Evolutionary conservation across 352 stramenopile species (phyloP), one percentile per base, ranked within the genome.

Genomic region (Phytopythium montanum): DNA sequence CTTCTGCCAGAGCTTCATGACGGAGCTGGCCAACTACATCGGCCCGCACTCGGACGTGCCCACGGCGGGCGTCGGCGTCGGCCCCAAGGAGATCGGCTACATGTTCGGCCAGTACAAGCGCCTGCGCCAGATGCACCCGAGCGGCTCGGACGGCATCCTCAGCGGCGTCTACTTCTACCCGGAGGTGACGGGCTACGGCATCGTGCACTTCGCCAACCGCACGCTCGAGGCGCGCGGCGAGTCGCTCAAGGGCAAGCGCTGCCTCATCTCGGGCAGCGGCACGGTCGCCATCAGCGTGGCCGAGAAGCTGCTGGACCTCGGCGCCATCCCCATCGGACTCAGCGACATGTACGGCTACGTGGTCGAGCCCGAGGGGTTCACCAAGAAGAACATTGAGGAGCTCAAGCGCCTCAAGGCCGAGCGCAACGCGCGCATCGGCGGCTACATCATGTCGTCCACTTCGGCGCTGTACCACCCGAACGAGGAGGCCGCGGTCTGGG

Each of bases 1-100:
- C 50, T 99, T 99, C 73, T 99, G 96, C 66, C 96, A 99, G 78
- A 96, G 81, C 44, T 99, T 98, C 77, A 98, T 99, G 94, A 99
- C 94, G 2, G 97, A 99, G 70, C 75, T 99, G 52, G 86, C 90
- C 61, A 99, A 99, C 69, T 99, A 99, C 81, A 97, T 99, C 68
- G 97, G 96, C 9, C 94, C 95, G 13, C 92, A 98, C 75, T 85
- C 95, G 58, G 96, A 99, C 71, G 87, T 97, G 60, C 97, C 97
- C 16, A 97, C 88, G 13, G 97, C 97, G 63, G 97, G 96, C 25
- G 95, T 98, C 45, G 96, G 95, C 48, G 94, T 98, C 21, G 94
- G 92, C 14, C 68, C 88, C 10, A 87, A 96, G 60, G 97, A 99
- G 78, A 97, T 98, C 56, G 91, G 93, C 65, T 98, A 97, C 79